These are phyloP conservation scores for Blastocladiella emersonii DNA, from an alignment of 371 early-diverging fungal species.

Conservation along the genomic window DNA sequence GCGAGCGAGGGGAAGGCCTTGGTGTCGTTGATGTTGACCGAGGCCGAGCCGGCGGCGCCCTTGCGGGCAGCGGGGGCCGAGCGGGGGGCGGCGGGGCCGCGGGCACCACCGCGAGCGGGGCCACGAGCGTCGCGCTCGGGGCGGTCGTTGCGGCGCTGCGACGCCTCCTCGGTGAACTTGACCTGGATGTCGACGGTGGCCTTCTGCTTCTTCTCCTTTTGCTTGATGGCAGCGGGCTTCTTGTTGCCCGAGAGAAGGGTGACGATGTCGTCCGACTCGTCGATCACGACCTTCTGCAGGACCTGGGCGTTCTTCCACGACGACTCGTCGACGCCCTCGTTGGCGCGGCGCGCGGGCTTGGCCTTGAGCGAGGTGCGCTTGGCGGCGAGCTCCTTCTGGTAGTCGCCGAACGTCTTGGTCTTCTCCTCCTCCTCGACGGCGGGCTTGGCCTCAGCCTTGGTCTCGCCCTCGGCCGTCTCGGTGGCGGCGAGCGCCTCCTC, in stretches of 20 bases:
- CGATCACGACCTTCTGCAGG: conserved; percentile 41
- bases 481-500: conserved; percentile 13
- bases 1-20: conserved; percentile 64
- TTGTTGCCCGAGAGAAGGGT: conserved; percentile 9
- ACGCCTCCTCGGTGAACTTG: conserved; percentile 27
- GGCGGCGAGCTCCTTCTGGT: conserved; percentile 52
- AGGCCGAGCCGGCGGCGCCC: background rate
- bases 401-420: conserved; percentile 65
- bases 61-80: conserved; percentile 18
- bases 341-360: conserved; percentile 56
- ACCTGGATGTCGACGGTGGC: conserved; percentile 41
- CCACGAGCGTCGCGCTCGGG: conserved; percentile 11
- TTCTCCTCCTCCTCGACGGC: conserved; percentile 35
- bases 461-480: conserved; percentile 8
- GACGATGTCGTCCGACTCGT: conserved; percentile 6
- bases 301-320: conserved; percentile 63
- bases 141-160: conserved; percentile 4
- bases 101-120: conserved; percentile 11
- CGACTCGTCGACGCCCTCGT: conserved; percentile 60
- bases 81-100: conserved; percentile 6
- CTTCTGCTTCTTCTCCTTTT: conserved; percentile 44
- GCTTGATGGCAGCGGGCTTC: conserved; percentile 25
- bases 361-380: conserved; percentile 19
- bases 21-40: conserved; percentile 52
- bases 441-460: conserved; percentile 10